phyloP scores from a whole-genome alignment of 768 basidiomycete species.

The Tylopilus subfusipes region DNA sequence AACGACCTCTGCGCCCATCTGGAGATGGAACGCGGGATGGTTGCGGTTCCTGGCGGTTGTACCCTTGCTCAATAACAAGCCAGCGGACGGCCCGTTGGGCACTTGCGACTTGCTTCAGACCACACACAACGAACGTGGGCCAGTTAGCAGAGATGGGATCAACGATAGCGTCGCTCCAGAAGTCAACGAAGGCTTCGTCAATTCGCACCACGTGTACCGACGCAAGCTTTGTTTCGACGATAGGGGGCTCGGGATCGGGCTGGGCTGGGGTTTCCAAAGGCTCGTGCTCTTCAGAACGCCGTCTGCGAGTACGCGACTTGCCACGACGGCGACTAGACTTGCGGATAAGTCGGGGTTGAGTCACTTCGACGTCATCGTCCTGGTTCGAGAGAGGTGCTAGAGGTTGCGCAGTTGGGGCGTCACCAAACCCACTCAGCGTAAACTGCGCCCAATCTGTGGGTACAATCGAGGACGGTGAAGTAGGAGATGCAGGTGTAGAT shows the following conservation, averaged over 20 bases:
- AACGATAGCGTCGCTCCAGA: conserved; percentile 71
- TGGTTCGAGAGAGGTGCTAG: conserved; percentile 58
- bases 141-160: conserved; percentile 63
- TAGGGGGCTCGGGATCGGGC: conserved; percentile 5
- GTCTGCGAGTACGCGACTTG: conserved; percentile 26
- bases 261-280: conserved; percentile 16
- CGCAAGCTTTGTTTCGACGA: conserved; percentile 39
- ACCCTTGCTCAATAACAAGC: conserved; percentile 68
- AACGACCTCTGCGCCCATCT: conserved; percentile 29
- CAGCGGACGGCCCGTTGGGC: conserved; percentile 43
- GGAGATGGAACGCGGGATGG: conserved; percentile 26
- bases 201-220: conserved; percentile 46
- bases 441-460: conserved; percentile 65
- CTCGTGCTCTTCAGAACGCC: conserved; percentile 19
- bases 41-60: conserved; percentile 37
- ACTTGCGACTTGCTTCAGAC: conserved; percentile 44
- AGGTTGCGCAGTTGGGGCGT: conserved; percentile 31
- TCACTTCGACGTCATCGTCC: conserved; percentile 64
- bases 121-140: conserved; percentile 71
- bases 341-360: conserved; percentile 36
- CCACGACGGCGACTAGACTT: conserved; percentile 35
- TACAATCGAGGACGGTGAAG: conserved; percentile 29
- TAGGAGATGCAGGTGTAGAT: conserved; percentile 26
- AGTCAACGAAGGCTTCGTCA: conserved; percentile 81
- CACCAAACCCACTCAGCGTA: conserved; percentile 59